Evolutionary conservation across 345 rosid genomes (phyloP), one percentile per base, ranked within the genome.

Genomic region (Gossypium arboreum): DNA sequence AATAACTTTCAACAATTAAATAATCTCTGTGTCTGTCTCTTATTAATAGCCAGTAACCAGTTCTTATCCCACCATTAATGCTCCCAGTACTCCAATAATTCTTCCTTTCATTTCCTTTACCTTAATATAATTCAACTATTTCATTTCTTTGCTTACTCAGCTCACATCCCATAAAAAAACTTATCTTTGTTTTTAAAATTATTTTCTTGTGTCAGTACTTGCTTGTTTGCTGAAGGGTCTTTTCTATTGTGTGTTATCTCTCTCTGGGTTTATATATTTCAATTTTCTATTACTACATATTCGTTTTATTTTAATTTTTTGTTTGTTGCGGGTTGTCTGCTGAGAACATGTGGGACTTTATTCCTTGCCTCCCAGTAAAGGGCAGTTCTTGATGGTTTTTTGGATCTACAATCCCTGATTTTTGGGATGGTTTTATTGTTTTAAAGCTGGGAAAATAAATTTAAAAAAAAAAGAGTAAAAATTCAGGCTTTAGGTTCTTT

Each of bases 361-460:
- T 72, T 82, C 73, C 63, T 39, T 83, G 71, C 66, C 73, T 75
- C 48, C 72, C 54, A 39, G 29, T 60, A 70, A 59, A 68, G 71
- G 71, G 76, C 79, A 81, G 17, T 66, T 69, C 66, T 83, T 81
- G 81, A 75, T 77, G 81, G 73, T 61, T 81, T 51, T 80, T 65
- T 78, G 87, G 83, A 81, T 83, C 87, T 77, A 80, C 62, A 60
- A 72, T 70, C 58, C 78, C 57, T 79, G 77, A 78, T 72, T 78
- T 76, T 74, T 75, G 80, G 79, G 79, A 76, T 77, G 75, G 75
- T 59, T 76, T 61, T 68, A 12, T 68, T 52, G 10, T 58, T 71
- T 76, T 24, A 15, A 34, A 67, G 72, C 58, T 54, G 47, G 47
- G 48, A 10, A 52, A 51, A 29, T 1, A 56, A n/a, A 34, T 34